Conservation (phyloP, 495 filamentous ascomycete species). For the Penicillium simplicissimum region DNA sequence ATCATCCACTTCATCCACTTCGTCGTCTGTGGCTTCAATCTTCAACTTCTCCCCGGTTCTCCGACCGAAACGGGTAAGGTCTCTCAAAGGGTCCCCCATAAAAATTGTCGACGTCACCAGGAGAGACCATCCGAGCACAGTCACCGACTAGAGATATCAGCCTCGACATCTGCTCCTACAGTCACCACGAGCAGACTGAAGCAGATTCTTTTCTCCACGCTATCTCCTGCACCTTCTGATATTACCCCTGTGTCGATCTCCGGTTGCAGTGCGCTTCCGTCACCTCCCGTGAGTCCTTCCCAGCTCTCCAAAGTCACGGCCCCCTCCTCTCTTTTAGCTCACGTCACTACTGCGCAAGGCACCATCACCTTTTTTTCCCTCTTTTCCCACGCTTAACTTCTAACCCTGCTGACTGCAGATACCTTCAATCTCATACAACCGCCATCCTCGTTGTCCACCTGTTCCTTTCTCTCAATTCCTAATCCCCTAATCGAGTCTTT, state of each 20-base stretch:
- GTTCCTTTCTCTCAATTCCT: constrained; percentile 4
- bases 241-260: constrained; percentile 21
- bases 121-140: background rate
- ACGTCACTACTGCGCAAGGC: constrained; percentile 48
- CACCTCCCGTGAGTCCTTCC: constrained; percentile 28
- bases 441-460: constrained; percentile 1
- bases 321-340: constrained; percentile 25
- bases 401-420: constrained; percentile 24
- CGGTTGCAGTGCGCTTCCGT: constrained; percentile 42
- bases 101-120: constrained; percentile 45
- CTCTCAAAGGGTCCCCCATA: background rate
- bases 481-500: constrained; percentile 2
- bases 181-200: background rate
- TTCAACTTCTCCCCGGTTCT: background rate
- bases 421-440: constrained; percentile 5
- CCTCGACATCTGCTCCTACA: constrained; percentile 11
- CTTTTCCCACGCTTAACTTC: constrained; percentile 19
- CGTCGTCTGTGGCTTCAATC: constrained; percentile 3
- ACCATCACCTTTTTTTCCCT: constrained; percentile 19
- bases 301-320: background rate
- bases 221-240: constrained; percentile 8
- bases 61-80: constrained; percentile 28
- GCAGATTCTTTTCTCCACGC: constrained; percentile 4
- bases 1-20: background rate
- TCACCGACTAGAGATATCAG: constrained; percentile 10